These are phyloP conservation scores for Fragaria iinumae DNA, from an alignment of 306 rosid genomes.

Conservation along the genomic window DNA sequence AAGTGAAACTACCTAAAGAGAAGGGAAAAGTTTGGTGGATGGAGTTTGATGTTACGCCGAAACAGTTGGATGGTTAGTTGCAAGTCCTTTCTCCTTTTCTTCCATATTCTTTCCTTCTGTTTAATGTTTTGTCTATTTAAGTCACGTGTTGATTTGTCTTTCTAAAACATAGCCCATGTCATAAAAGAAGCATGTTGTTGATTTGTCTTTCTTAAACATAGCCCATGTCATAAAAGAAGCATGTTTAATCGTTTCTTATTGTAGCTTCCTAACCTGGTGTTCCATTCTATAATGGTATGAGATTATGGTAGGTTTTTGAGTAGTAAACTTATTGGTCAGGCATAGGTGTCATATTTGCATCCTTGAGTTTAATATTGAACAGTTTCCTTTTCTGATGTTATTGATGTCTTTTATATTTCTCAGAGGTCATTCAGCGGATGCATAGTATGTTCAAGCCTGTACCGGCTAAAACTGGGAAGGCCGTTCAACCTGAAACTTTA, in stretches of 20 bases:
- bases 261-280: neutral
- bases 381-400: neutral
- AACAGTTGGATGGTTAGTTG: constrained; percentile 42
- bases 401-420: constrained; percentile 13
- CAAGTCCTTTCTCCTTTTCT: neutral
- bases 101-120: neutral
- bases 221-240: neutral
- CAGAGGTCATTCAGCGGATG: constrained; percentile 48
- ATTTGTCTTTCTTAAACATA: neutral
- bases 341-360: constrained; percentile 1
- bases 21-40: constrained; percentile 48
- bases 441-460: constrained; percentile 34
- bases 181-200: neutral
- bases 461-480: constrained; percentile 23
- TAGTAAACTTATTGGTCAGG: neutral
- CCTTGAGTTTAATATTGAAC: neutral
- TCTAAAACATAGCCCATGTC: neutral
- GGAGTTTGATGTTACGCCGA: constrained; percentile 49
- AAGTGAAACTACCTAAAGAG: constrained; percentile 43
- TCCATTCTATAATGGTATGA: neutral
- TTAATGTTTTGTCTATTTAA: neutral
- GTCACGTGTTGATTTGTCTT: neutral
- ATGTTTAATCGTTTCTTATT: neutral
- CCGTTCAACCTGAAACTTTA: constrained; percentile 22
- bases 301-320: neutral